These are phyloP conservation scores for Alternaria atra DNA, from an alignment of 2,329 filamentous ascomycete genomes.

Conservation along the genomic window DNA sequence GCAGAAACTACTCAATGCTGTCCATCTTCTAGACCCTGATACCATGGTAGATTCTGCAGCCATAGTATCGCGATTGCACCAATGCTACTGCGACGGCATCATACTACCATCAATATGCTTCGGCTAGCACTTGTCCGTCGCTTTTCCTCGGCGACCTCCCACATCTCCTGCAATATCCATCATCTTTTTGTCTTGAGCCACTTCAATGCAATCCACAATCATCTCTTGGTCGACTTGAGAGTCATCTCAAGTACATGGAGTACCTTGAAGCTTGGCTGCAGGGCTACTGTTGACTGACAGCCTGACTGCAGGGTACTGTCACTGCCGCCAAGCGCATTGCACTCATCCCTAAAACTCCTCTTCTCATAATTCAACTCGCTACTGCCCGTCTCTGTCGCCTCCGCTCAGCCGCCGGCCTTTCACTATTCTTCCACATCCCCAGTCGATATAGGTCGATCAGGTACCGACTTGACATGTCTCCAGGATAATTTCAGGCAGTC, in stretches of 20 bases:
- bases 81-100: background rate
- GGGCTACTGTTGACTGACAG: background rate
- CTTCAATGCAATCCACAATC: background rate
- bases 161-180: background rate
- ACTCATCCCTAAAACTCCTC: constrained; percentile 8
- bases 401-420: constrained; percentile 1
- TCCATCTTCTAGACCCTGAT: background rate
- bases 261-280: background rate
- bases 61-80: background rate
- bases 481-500: constrained; percentile 28
- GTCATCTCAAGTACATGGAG: background rate
- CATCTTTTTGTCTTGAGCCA: background rate
- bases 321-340: constrained; percentile 8
- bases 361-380: constrained; percentile 21
- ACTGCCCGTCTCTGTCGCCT: constrained; percentile 15
- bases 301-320: background rate
- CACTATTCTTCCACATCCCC: constrained; percentile 16
- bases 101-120: background rate
- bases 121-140: background rate
- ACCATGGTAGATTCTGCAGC: background rate
- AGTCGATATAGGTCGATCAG: constrained; percentile 21
- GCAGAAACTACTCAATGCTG: background rate
- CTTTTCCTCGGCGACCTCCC: background rate
- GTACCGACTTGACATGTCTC: constrained; percentile 16
- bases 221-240: background rate